Base-by-base conservation (phyloP, 768 basidiomycete species). In the Lentinula sp. region DNA sequence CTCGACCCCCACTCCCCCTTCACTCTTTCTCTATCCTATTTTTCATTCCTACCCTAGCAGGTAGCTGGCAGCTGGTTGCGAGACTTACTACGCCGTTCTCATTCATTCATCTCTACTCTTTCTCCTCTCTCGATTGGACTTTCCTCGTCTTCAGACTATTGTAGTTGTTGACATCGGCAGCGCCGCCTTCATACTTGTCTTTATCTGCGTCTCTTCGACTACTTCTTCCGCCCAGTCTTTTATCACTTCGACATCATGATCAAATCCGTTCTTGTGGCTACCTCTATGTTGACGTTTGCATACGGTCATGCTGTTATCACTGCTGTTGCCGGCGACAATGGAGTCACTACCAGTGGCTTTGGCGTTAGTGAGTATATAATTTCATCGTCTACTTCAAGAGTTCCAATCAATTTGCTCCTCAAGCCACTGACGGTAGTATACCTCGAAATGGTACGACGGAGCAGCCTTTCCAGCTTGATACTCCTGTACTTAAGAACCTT, bases 381-480 rank as follows among this genome's bases (percentile, higher is more conserved):
- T 39, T n/a, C 15, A 6, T 45, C n/a, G 16, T 6, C 16, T 1
- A 15, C 35, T n/a, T 48, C 5, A 6, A 13, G 15, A 32, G 1
- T 39, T 23, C 20, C 35, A 6, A 42, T 37, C 33, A 13, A 18
- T 33, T 53, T 20, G 37, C 39, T 15, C 58, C 16, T 62, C 56
- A 32, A 65, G 65, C 57, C 42, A 63, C 51, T 48, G 62, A 42
- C n/a, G 50, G 50, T 6, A 52, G 50, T 50, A 60, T 64, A 2
- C 68, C 67, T 45, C 68, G 70, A 42, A 64, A 65, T 39, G 70
- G 70, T 15, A 68, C 68, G 20, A 64, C 62, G 33, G 65, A 66
- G 37, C 63, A 68, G 53, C 71, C 71, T 4, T 72, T 72, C 65
- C 68, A 72, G 62, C 59, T 66, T 28, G 69, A 70, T 49, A 70